These are phyloP conservation scores for Candida suzukii DNA, from an alignment of 805 yeast species.

Conservation along the genomic window DNA sequence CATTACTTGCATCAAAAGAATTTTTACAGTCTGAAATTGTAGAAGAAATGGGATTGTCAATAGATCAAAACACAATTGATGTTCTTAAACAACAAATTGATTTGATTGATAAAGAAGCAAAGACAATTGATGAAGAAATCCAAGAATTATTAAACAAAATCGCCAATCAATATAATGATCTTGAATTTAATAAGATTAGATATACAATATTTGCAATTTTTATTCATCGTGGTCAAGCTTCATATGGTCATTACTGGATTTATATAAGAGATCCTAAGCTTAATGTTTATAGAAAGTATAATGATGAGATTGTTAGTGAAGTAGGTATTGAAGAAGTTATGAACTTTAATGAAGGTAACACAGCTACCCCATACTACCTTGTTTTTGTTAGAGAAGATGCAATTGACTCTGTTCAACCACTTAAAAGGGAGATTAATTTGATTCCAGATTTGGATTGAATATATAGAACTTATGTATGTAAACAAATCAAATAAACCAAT, in stretches of 20 bases:
- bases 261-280: constrained; percentile 73
- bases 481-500: no score
- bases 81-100: constrained; percentile 40
- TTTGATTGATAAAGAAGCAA: constrained; percentile 39
- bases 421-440: constrained; percentile 45
- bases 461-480: not conserved
- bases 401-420: constrained; percentile 54
- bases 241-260: constrained; percentile 96
- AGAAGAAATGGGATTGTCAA: constrained; percentile 26
- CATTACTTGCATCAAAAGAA: constrained; percentile 48
- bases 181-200: constrained; percentile 48
- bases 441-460: not conserved
- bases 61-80: constrained; percentile 40
- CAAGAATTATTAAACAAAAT: constrained; percentile 40
- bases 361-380: constrained; percentile 91
- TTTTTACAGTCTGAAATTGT: constrained; percentile 41
- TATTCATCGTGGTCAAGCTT: constrained; percentile 92
- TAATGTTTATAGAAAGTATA: constrained; percentile 77
- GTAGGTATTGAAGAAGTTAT: constrained; percentile 62
- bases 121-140: constrained; percentile 30
- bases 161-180: constrained; percentile 51
- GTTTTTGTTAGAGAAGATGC: constrained; percentile 70
- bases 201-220: constrained; percentile 87
- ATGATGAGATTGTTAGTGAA: constrained; percentile 90
- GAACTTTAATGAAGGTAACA: constrained; percentile 59